Evolutionary conservation across 257 asterid species (phyloP), one percentile per base, ranked within the genome.

Genomic region (Solanum medicagineum): DNA sequence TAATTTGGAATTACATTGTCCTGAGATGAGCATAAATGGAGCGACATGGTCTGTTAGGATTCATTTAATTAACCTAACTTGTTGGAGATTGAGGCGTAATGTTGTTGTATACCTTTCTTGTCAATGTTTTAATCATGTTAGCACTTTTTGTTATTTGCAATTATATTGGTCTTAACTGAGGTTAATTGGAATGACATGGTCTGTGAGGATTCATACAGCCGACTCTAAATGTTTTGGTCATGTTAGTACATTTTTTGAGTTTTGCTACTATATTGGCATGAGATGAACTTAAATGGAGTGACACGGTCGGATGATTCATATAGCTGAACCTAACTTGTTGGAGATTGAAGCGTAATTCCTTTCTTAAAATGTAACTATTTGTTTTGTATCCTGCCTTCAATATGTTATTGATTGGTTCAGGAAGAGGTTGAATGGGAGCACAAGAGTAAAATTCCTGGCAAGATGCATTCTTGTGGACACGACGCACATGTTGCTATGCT

Each of bases 401-500:
- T 75, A 75, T 66, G 63, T 16, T 84, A 71, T 49, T 79, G 84
- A 68, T n/a, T 84, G 62, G n/a, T 45, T 10, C 84, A 93, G 98
- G 98, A 94, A 66, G 88, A 75, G 24, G 95, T 92, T 84, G 94
- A 93, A 49, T 94, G 98, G 97, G 88, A 92, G 85, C 95, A 94
- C 80, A 94, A 92, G 84, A 94, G 98, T 88, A 92, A 92, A 89
- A 86, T 87, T 85, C 86, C 91, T 40, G 95, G 95, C 55, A 94
- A 91, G 87, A 93, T 94, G 97, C 98, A 93, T 88, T 92, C 92
- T 71, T 94, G 95, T 90, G 98, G 98, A 69, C 95, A 94, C 82
- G 98, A 94, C 59, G 97, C 94, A 3, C 95, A 94, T 84, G 97
- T 94, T 47, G 89, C 97, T 19, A 92, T 91, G 94, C 95, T 93